Evolutionary conservation across 2,329 filamentous ascomycete genomes (phyloP).

Genomic region (Alternaria sp.): DNA sequence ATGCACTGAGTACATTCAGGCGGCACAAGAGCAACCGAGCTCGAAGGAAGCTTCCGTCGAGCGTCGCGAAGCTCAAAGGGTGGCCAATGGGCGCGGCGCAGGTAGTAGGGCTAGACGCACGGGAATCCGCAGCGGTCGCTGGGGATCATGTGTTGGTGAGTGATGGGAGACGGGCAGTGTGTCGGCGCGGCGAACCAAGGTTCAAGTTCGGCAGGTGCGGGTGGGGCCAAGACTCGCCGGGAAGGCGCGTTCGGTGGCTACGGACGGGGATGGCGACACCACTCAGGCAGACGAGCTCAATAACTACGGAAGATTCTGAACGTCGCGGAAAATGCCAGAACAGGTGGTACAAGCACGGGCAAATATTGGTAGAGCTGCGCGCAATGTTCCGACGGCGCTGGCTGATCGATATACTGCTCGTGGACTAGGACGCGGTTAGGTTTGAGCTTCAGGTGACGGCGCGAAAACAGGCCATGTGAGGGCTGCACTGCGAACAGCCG

Average conservation of each 20-base stretch:
- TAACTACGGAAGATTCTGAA: neutral
- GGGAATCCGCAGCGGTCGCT: constrained; percentile 14
- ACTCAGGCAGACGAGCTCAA: neutral
- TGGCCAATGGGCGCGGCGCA: constrained; percentile 34
- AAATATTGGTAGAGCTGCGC: constrained; percentile 1
- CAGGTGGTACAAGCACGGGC: constrained; percentile 12
- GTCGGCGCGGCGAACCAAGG: constrained; percentile 19
- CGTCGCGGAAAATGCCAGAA: constrained; percentile 4
- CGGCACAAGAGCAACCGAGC: constrained; percentile 47
- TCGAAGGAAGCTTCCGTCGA: constrained; percentile 35
- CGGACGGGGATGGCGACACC: neutral
- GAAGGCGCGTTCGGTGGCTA: constrained; percentile 13
- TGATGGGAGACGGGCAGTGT: constrained; percentile 8
- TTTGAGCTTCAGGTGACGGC: constrained; percentile 18
- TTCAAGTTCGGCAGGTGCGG: constrained; percentile 12
- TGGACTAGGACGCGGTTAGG: constrained; percentile 14
- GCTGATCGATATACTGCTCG: constrained; percentile 13
- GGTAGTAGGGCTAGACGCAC: constrained; percentile 26
- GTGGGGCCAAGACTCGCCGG: constrained; percentile 20
- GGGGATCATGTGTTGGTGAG: constrained; percentile 14
- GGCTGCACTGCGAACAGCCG: constrained; percentile 27
- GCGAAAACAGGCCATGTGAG: constrained; percentile 26
- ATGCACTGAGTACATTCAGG: constrained; percentile 55
- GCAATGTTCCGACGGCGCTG: constrained; percentile 14
- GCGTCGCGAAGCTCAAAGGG: constrained; percentile 23